Evolutionary conservation across 2,329 filamentous ascomycete species (phyloP).

Genomic region (Fusarium heterosporum): DNA sequence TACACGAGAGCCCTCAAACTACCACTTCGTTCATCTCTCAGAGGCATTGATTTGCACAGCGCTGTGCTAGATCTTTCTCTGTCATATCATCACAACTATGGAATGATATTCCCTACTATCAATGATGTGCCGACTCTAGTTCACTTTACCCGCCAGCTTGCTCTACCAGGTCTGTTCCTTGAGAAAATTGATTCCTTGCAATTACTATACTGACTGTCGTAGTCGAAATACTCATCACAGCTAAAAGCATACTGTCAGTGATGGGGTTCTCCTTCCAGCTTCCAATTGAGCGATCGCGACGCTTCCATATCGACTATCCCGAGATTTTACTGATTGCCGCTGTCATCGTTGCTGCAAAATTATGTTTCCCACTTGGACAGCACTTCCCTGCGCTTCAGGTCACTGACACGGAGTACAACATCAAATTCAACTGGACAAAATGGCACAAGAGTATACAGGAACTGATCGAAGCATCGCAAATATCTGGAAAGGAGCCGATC

Average conservation of each 20-base stretch:
- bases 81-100: slow-evolving; percentile 75
- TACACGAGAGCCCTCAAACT: slow-evolving; percentile 72
- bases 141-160: slow-evolving; percentile 76
- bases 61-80: slow-evolving; percentile 71
- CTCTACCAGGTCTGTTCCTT: slow-evolving; percentile 73
- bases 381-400: slow-evolving; percentile 54
- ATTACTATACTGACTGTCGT: slow-evolving; percentile 46
- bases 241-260: slow-evolving; percentile 58
- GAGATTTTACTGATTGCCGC: slow-evolving; percentile 79
- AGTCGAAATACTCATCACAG: slow-evolving; percentile 64
- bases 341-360: slow-evolving; percentile 80
- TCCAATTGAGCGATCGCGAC: slow-evolving; percentile 58
- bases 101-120: slow-evolving; percentile 76
- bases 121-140: slow-evolving; percentile 77
- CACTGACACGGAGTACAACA: slow-evolving; percentile 24
- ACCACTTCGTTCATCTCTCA: slow-evolving; percentile 54
- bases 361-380: slow-evolving; percentile 80
- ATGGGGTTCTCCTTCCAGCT: slow-evolving; percentile 67
- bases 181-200: too few species aligned
- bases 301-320: slow-evolving; percentile 70
- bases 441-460: slow-evolving; percentile 70
- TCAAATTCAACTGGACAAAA: slow-evolving; percentile 73
- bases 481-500: slow-evolving; percentile 42
- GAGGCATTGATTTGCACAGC: slow-evolving; percentile 71
- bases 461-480: slow-evolving; percentile 24